Base-by-base conservation (phyloP, 31 red algal genomes). In the Asparagopsis taxiformis region DNA sequence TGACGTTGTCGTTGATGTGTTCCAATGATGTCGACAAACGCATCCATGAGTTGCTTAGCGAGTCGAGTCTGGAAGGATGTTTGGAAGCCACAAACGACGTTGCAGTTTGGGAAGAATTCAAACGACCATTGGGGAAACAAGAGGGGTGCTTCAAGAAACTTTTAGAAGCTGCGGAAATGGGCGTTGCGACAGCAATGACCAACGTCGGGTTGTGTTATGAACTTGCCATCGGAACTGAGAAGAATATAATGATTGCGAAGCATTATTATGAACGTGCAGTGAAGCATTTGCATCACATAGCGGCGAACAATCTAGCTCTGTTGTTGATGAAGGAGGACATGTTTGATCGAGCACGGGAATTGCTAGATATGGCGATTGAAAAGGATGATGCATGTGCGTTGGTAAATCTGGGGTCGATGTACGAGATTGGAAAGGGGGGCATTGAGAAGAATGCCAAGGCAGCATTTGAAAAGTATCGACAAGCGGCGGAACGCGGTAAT, bases 161-260 rank as follows among this genome's bases (percentile, higher is more conserved):
- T 61, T 59, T 59, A 50, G 59, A 72, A 43, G 74, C 64, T 23
- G 71, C 74, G 21, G 56, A 89, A 34, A 31, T 38, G 24, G 49
- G 75, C 4, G 51, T 59, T 52, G 19, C 52, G 16, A 46, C 51
- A 30, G 74, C 75, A 13, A 38, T 69, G 46, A 71, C 75, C 20
- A 89, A 80, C 51, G 57, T 79, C 11, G 85, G 85, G 10, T 68
- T 89, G 8, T 89, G 85, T 58, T 72, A 72, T 33, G 85, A 89
- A 69, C 63, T 73, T 31, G 85, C 62, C 2, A 74, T 80, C 8
- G 85, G 85, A 16, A 69, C 68, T 9, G 65, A 53, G 22, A 25
- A 55, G 9, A 67, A 80, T 43, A 62, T 72, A n/a, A 20, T 28
- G 37, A 65, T 50, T 20, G 83, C 83, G 8, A 87, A 66, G 43